Evolutionary conservation across 1,284 basidiomycete genomes (phyloP).

Genomic region (Fomes fomentarius): DNA sequence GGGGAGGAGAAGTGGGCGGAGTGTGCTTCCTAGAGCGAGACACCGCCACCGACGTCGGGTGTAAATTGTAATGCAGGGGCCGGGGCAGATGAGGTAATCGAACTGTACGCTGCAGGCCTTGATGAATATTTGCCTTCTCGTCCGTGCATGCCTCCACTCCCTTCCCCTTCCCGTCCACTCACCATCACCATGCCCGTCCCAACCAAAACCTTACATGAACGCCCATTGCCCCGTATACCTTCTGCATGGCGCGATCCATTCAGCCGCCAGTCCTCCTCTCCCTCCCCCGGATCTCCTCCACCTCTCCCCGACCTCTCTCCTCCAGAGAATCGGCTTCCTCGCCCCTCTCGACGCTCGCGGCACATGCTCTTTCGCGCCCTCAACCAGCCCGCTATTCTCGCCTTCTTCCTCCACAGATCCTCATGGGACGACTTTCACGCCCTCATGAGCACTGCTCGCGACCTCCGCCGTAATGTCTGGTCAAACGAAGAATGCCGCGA

Average conservation of each 20-base stretch:
- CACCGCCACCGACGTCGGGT: constrained; percentile 17
- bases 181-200: constrained; percentile 17
- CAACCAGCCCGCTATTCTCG: constrained; percentile 46
- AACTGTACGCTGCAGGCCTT: background rate
- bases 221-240: constrained; percentile 21
- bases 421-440: constrained; percentile 59
- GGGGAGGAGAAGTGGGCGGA: background rate
- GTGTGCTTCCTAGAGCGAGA: background rate
- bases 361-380: constrained; percentile 27
- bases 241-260: constrained; percentile 3
- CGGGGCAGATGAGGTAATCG: constrained; percentile 6
- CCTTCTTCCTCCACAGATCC: constrained; percentile 44
- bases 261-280: background rate
- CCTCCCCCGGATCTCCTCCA: too few relatives aligned
- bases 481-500: constrained; percentile 45
- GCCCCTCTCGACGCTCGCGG: constrained; percentile 14
- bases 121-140: too few relatives aligned
- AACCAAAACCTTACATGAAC: constrained; percentile 8
- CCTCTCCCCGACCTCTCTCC: background rate
- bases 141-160: too few relatives aligned
- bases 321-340: constrained; percentile 2
- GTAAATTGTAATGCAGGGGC: background rate
- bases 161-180: background rate
- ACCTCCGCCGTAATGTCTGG: constrained; percentile 48
- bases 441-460: constrained; percentile 52